Evolutionary conservation across 495 filamentous ascomycete species (phyloP).

Genomic region (Xylaria scruposa): DNA sequence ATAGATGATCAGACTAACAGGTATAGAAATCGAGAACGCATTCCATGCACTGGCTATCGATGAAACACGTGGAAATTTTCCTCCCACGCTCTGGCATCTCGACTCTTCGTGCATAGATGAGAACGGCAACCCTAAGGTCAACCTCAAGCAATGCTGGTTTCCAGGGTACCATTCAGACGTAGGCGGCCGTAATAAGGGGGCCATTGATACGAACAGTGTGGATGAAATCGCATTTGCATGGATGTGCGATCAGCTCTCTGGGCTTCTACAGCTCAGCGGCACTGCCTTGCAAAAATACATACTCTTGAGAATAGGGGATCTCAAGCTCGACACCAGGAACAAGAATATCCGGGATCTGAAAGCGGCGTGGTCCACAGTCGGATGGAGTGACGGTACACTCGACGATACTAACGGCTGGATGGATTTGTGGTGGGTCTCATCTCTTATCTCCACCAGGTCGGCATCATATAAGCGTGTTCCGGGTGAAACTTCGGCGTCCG

Average conservation of each 20-base stretch:
- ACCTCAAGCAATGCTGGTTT: constrained; percentile 75
- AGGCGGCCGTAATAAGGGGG: constrained; percentile 54
- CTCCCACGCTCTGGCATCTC: constrained; percentile 61
- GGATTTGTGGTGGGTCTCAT: constrained; percentile 12
- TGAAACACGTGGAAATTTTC: constrained; percentile 63
- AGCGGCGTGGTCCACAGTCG: constrained; percentile 14
- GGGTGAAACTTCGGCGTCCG: constrained; percentile 11
- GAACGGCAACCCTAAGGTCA: constrained; percentile 31
- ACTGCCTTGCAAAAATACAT: constrained; percentile 16
- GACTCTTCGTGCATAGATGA: constrained; percentile 27
- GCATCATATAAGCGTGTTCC: constrained; percentile 17
- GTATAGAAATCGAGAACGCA: constrained; percentile 58
- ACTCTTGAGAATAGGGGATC: constrained; percentile 20
- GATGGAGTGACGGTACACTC: constrained; percentile 12
- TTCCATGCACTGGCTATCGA: constrained; percentile 72
- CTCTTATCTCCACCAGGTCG: neutral
- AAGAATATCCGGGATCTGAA: constrained; percentile 19
- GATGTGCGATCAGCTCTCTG: constrained; percentile 22
- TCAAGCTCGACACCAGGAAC: constrained; percentile 7
- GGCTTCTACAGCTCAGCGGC: constrained; percentile 11
- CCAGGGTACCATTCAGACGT: constrained; percentile 70
- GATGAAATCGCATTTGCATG: constrained; percentile 20
- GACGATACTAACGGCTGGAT: constrained; percentile 14
- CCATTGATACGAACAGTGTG: constrained; percentile 6
- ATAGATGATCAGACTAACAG: constrained; percentile 37